Percentiles rank a stretch among this genome's conserved stretches.
Evolutionary conservation across 306 rosid genomes (phyloP).

Genomic region (Bauhinia variegata): DNA sequence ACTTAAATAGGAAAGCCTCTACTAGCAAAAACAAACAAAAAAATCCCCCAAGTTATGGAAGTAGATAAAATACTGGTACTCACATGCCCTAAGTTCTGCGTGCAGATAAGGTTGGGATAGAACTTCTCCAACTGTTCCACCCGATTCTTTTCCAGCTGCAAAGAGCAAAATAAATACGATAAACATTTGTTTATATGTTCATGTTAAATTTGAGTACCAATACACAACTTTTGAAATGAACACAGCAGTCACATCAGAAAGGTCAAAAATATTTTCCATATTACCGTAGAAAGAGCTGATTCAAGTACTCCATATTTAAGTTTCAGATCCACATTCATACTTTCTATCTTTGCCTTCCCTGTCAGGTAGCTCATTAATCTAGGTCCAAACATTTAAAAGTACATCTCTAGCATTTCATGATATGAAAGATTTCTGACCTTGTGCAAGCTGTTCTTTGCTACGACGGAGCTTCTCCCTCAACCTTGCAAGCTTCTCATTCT

Average conservation of each 20-base stretch:
- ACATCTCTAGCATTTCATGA: slow-evolving; percentile 18
- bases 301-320: slow-evolving; percentile 72
- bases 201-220: slow-evolving; percentile 19
- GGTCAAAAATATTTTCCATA: background rate
- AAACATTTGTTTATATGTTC: slow-evolving; percentile 23
- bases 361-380: slow-evolving; percentile 40
- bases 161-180: slow-evolving; percentile 36
- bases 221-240: background rate
- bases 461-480: slow-evolving; percentile 72
- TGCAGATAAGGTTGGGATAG: slow-evolving; percentile 86
- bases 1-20: slow-evolving; percentile 24
- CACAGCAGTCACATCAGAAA: slow-evolving; percentile 17
- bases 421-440: slow-evolving; percentile 55
- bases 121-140: slow-evolving; percentile 83
- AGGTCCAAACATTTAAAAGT: slow-evolving; percentile 31
- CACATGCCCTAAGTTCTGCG: slow-evolving; percentile 92
- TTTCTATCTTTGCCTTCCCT: slow-evolving; percentile 77
- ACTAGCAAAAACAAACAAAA: slow-evolving; percentile 22
- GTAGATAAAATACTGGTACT: slow-evolving; percentile 40
- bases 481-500: slow-evolving; percentile 73
- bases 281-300: slow-evolving; percentile 76
- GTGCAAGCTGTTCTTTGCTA: slow-evolving; percentile 60
- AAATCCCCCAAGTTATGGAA: slow-evolving; percentile 20
- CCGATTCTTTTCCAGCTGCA: slow-evolving; percentile 83
- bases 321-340: slow-evolving; percentile 62